Evolutionary conservation across 2,329 filamentous ascomycete species (phyloP), one percentile per base, ranked within the genome.

Genomic region (Furcasterigmium furcatum): DNA sequence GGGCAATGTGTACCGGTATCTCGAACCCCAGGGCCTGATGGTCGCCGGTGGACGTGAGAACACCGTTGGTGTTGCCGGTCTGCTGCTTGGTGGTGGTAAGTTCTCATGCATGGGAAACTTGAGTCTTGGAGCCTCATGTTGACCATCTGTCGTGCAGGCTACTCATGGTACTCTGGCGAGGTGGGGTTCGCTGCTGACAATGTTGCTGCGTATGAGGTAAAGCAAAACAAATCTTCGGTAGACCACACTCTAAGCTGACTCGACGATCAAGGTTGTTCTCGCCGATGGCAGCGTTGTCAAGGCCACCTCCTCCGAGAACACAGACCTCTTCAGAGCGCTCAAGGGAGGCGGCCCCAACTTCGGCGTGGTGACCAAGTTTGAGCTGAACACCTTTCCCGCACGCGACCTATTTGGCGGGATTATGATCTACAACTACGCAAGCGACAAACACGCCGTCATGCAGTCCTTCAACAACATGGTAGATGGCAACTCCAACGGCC

Each of bases 281-380:
- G 65, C 68, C 0, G 54, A 65, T 38, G 73, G 74, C 2, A 45
- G 48, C 2, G 61, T 77, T 27, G 55, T 73, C 13, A 65, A 67
- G 13, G 72, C 67, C 13, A 71, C 63, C 25, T 45, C 46, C 1
- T 44, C 51, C 0, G 41, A 58, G 3, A 62, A 75, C 42, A 30
- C 51, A 0, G 73, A 78, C 48, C 63, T 79, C 1, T 77, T 64
- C 53, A 65, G 62, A 49, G 73, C 72, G 1, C 59, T 76, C 3
- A 71, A 73, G 46, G 76, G 74, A 5, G 74, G 75, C 12, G 63
- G 65, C n/a, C 69, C 62, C 47, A 77, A 77, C 51, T 71, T 74
- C 38, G 72, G 71, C 27, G 61, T 70, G 43, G 60, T 67, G 2
- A 65, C 70, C 2, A 49, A 54, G 5, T 64, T 66, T 43, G 59